A percentile compares a stretch with the other conserved stretches of the same genome.
These are phyloP conservation scores for Hericium alpestre DNA, from an alignment of 768 basidiomycete species.

Conservation along the genomic window DNA sequence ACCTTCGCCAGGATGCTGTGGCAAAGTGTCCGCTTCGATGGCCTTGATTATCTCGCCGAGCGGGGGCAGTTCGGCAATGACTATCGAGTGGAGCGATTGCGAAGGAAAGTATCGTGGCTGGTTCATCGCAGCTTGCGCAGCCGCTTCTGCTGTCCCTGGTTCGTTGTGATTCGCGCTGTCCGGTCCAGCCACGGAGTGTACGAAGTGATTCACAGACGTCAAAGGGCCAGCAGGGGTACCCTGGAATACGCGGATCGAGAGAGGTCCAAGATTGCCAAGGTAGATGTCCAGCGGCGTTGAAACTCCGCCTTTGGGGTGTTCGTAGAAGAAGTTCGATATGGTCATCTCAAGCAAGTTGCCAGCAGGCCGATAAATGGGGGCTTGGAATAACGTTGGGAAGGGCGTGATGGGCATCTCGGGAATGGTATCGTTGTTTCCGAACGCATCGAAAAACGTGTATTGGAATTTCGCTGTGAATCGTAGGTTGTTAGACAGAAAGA, in stretches of 20 bases:
- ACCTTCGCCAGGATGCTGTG: slow-evolving; percentile 14
- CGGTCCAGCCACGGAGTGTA: slow-evolving; percentile 33
- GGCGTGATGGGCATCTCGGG: slow-evolving; percentile 80
- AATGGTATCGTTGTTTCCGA: slow-evolving; percentile 67
- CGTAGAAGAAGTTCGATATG: slow-evolving; percentile 82
- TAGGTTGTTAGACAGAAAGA: slow-evolving; percentile 8
- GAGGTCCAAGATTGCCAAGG: slow-evolving; percentile 81
- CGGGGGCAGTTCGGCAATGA: slow-evolving; percentile 79
- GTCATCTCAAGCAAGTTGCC: slow-evolving; percentile 74
- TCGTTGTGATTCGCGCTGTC: slow-evolving; percentile 6
- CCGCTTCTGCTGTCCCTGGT: slow-evolving; percentile 5
- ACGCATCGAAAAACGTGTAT: slow-evolving; percentile 88
- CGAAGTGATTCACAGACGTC: slow-evolving; percentile 51
- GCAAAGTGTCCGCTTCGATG: slow-evolving; percentile 58
- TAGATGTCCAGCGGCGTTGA: slow-evolving; percentile 79
- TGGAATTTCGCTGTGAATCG: slow-evolving; percentile 69
- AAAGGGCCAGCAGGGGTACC: slow-evolving; percentile 60
- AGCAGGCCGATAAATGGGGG: slow-evolving; percentile 61
- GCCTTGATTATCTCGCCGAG: slow-evolving; percentile 67
- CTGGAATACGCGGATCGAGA: slow-evolving; percentile 68
- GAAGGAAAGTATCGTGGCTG: slow-evolving; percentile 42
- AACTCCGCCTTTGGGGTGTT: slow-evolving; percentile 51
- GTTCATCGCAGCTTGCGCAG: slow-evolving; percentile 13
- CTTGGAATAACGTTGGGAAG: slow-evolving; percentile 76
- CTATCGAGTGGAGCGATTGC: slow-evolving; percentile 61